Percentiles rank a stretch among this genome's conserved stretches.
These are phyloP conservation scores for Hyaloscypha bicolor DNA, from an alignment of 495 filamentous ascomycete species.

Conservation along the genomic window DNA sequence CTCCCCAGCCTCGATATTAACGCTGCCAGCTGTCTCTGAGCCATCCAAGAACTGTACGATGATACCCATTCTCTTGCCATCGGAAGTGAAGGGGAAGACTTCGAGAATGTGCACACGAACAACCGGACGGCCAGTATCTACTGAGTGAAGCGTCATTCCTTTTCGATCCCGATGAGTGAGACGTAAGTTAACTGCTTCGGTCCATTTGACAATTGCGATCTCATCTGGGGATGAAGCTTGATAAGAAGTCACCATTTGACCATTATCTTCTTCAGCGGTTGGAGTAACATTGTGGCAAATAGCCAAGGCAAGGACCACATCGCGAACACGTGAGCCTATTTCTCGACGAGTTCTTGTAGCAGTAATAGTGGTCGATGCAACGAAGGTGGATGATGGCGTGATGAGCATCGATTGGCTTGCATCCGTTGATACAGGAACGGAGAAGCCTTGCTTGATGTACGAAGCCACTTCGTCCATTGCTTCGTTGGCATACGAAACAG, in stretches of 20 bases:
- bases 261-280: constrained; percentile 80
- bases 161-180: constrained; percentile 85
- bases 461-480: constrained; percentile 95
- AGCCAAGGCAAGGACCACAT: constrained; percentile 87
- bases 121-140: constrained; percentile 72
- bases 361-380: constrained; percentile 56
- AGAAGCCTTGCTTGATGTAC: constrained; percentile 82
- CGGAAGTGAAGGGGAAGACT: constrained; percentile 96
- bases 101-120: constrained; percentile 90
- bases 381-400: constrained; percentile 69
- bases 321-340: constrained; percentile 88
- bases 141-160: constrained; percentile 76
- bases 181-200: constrained; percentile 87
- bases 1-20: constrained; percentile 53
- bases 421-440: constrained; percentile 40
- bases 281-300: constrained; percentile 98
- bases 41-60: constrained; percentile 78
- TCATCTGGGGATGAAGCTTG: constrained; percentile 98
- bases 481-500: constrained; percentile 96
- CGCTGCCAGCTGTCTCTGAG: constrained; percentile 42
- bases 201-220: constrained; percentile 96
- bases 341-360: constrained; percentile 84
- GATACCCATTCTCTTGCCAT: constrained; percentile 98
- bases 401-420: constrained; percentile 46
- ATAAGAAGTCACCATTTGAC: constrained; percentile 77